phyloP scores from a whole-genome alignment of 495 filamentous ascomycete species.

The Neurospora tetrasperma region DNA sequence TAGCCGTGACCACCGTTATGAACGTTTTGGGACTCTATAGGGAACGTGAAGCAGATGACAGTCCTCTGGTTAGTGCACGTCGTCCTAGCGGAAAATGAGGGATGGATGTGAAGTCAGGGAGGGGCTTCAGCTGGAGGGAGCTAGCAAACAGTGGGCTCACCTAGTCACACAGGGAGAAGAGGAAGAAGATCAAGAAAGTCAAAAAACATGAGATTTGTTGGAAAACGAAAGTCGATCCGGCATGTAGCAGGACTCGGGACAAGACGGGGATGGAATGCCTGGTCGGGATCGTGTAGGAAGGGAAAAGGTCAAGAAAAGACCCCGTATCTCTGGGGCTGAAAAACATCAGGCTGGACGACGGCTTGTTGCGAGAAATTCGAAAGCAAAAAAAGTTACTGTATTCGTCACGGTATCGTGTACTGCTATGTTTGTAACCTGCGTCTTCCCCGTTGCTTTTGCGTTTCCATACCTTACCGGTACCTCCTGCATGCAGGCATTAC shows the following conservation, averaged over 20 bases:
- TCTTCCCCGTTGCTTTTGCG: not conserved
- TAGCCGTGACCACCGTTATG: not conserved
- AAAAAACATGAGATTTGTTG: not conserved
- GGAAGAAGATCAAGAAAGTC: not conserved
- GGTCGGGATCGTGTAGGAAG: constrained; percentile 2
- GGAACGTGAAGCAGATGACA: not conserved
- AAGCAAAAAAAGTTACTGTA: constrained; percentile 5
- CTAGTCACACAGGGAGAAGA: not conserved
- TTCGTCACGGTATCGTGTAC: not conserved
- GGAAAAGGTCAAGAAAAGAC: not conserved
- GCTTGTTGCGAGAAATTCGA: constrained; percentile 1
- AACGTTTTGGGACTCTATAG: not conserved
- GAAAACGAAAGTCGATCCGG: not conserved
- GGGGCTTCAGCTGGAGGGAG: not conserved
- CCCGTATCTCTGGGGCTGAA: not conserved
- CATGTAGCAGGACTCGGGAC: not conserved
- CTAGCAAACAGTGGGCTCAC: not conserved
- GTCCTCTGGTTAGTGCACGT: not conserved
- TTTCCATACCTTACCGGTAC: not conserved
- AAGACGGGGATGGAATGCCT: not conserved
- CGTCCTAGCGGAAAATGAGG: not conserved
- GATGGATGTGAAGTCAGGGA: not conserved
- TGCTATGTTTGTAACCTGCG: not conserved
- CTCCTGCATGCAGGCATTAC: not conserved
- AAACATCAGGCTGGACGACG: constrained; percentile 1